Percentiles rank a stretch among this genome's conserved stretches.
Conservation (phyloP, 305 asterid genomes). For the Solanum hybrid region DNA sequence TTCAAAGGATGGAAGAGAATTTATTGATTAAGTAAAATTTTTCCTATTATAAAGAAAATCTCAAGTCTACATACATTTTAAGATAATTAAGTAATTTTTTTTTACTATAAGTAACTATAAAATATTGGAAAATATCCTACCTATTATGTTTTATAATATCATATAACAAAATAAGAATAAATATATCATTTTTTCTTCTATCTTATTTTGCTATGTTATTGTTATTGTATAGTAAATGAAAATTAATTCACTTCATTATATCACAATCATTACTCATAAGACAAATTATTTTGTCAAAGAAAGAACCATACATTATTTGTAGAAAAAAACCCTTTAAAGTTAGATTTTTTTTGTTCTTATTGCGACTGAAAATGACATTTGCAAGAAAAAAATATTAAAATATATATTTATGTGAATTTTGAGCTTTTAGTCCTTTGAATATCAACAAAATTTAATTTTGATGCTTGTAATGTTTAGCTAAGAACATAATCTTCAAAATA, state of each 20-base stretch:
- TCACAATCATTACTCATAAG: not conserved
- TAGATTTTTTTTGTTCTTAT: not conserved
- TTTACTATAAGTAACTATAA: not conserved
- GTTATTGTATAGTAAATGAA: not conserved
- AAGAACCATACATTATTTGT: too few relatives aligned
- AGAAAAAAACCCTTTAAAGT: not conserved
- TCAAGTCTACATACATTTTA: not conserved
- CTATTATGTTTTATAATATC: not conserved
- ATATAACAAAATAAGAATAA: too few relatives aligned
- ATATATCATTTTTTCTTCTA: too few relatives aligned
- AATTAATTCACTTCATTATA: not conserved
- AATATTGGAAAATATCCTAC: too few relatives aligned
- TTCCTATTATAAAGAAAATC: not conserved
- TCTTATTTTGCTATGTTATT: too few relatives aligned
- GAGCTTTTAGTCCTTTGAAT: not conserved
- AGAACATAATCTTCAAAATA: not conserved
- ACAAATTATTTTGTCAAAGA: not conserved
- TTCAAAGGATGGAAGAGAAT: not conserved
- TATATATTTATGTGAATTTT: not conserved
- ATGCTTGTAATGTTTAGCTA: not conserved
- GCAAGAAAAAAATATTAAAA: not conserved
- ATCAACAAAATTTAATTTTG: not conserved
- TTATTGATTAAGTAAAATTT: not conserved
- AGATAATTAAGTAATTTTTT: not conserved
- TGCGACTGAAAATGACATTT: not conserved